Evolutionary conservation across 768 basidiomycete species (phyloP), one percentile per base, ranked within the genome.

Genomic region (Tephrocybe sp.): DNA sequence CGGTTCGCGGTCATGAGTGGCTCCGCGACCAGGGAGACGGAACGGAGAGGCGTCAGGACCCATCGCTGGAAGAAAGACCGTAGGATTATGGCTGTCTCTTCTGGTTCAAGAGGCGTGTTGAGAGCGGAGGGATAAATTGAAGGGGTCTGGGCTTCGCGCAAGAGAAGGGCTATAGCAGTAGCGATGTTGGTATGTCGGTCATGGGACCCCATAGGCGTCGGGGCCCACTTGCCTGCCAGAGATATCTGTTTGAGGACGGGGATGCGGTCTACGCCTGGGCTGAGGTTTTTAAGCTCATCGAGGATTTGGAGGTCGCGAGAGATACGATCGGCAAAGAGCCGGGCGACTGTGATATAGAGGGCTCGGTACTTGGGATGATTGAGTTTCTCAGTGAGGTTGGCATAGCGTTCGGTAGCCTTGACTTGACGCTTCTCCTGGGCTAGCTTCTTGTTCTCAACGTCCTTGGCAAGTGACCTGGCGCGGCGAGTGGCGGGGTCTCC

Each of bases 181-280:
- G 81, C 64, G 54, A 89, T 80, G 61, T 84, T 83, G 2, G 82
- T 83, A 48, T 75, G 68, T 9, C 78, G 74, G 57, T 89, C 87
- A 47, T 87, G 86, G 3, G 81, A 72, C 3, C 71, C 68, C 3
- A 63, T 72, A 11, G 82, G 80, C 2, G 79, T 78, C 0, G 87
- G 86, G 0, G 85, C 86, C 86, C 86, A 89, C 63, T 89, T 90
- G 1, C 75, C 74, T 1, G 77, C 84, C 13, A 87, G 75, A 6
- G 78, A 78, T 16, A 89, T 66, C 26, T 71, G 65, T 52, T 65
- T 72, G 5, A 75, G 55, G 19, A 77, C 62, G 4, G 55, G 43
- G 5, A 63, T 52, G 5, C 63, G 67, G 22, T 68, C 63, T 1
- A 62, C 60, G 8, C 63, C 61, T 0, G 55, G 55, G 1, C 70